These are phyloP conservation scores for Exophiala calicioides DNA, from an alignment of 2,329 filamentous ascomycete genomes.

Conservation along the genomic window DNA sequence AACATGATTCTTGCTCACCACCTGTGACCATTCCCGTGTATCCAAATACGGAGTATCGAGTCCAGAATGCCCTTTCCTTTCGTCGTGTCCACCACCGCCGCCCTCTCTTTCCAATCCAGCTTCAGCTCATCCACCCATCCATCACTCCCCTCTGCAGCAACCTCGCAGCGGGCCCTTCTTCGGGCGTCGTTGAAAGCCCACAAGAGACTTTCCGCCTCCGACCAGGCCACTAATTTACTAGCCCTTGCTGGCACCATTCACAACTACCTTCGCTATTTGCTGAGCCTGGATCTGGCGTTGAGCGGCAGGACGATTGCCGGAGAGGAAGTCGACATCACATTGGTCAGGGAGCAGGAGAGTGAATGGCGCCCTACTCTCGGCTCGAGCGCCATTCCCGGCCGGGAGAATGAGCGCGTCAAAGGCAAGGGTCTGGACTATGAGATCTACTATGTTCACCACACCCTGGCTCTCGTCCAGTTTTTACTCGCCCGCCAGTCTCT, in stretches of 20 bases:
- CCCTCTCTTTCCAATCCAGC: constrained; percentile 75
- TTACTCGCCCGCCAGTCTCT: constrained; percentile 72
- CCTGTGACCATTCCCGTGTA: background rate
- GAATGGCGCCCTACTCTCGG: constrained; percentile 83
- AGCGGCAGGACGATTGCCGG: constrained; percentile 55
- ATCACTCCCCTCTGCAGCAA: constrained; percentile 78
- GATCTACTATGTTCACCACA: constrained; percentile 74
- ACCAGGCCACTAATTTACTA: constrained; percentile 70
- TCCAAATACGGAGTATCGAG: background rate
- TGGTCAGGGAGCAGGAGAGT: constrained; percentile 66
- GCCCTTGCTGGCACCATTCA: constrained; percentile 69
- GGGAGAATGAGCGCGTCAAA: constrained; percentile 66
- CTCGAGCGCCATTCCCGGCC: constrained; percentile 58
- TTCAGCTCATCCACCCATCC: constrained; percentile 82
- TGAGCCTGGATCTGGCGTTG: constrained; percentile 75
- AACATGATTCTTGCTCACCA: background rate
- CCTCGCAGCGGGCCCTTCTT: constrained; percentile 79
- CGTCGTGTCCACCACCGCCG: constrained; percentile 82
- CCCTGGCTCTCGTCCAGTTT: constrained; percentile 72
- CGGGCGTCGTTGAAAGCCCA: constrained; percentile 83
- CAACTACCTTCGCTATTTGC: constrained; percentile 79
- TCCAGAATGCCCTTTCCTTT: constrained; percentile 98
- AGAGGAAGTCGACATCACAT: constrained; percentile 68
- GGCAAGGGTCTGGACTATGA: constrained; percentile 79
- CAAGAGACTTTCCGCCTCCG: constrained; percentile 75